These are phyloP conservation scores for Taiozyma sp. DNA, from an alignment of 1,139 yeast genomes.

Conservation along the genomic window DNA sequence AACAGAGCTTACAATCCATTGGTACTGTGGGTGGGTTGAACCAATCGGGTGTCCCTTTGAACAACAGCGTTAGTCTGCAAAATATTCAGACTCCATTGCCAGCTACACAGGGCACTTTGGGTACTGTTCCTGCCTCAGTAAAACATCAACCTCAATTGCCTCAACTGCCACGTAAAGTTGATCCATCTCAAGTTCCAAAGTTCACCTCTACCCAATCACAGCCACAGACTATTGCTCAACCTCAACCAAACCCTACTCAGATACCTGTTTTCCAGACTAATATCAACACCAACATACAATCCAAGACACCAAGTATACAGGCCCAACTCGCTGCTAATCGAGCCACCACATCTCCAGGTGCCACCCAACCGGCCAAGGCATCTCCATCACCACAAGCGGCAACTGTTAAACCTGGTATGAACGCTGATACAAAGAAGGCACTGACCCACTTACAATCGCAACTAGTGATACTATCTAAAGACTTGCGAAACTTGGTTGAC, in stretches of 20 bases:
- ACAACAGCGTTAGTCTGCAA: not conserved
- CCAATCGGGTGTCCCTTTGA: not conserved
- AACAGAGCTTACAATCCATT: not conserved
- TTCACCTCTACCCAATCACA: not conserved
- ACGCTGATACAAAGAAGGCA: constrained; percentile 58
- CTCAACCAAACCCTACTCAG: constrained; percentile 5
- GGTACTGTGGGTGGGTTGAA: not conserved
- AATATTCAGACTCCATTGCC: not conserved
- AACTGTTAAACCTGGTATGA: constrained; percentile 27
- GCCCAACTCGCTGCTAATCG: constrained; percentile 54
- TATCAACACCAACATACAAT: not conserved
- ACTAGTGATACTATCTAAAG: constrained; percentile 62
- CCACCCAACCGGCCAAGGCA: constrained; percentile 14
- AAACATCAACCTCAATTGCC: not conserved
- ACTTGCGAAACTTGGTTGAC: constrained; percentile 57
- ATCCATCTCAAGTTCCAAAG: constrained; percentile 8
- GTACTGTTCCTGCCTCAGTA: not conserved
- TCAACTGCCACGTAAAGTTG: constrained; percentile 1
- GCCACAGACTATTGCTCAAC: not conserved
- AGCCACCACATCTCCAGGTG: constrained; percentile 20
- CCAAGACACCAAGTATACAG: constrained; percentile 33
- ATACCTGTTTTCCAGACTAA: constrained; percentile 5
- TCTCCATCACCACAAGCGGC: constrained; percentile 11
- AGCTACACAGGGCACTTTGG: not conserved
- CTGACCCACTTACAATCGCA: constrained; percentile 69